A percentile compares a stretch with the other conserved stretches of the same genome.
Conservation (phyloP, 2,329 filamentous ascomycete genomes). For the Kalaharituber pfeilii region DNA sequence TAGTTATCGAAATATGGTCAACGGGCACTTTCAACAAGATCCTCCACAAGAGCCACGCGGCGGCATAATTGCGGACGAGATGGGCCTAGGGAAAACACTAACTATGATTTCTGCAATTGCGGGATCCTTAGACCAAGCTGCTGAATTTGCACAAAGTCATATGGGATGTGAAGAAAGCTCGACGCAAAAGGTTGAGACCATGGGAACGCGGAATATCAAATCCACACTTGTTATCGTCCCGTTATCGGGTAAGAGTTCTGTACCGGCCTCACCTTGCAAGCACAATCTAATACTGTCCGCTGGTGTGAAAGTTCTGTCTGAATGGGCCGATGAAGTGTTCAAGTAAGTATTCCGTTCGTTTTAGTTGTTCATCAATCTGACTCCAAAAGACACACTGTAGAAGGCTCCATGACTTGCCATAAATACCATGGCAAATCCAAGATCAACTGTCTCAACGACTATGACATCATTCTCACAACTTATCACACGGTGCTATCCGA, state of each 20-base stretch:
- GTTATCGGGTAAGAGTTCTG: constrained; percentile 10
- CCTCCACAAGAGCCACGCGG: constrained; percentile 11
- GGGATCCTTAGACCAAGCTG: neutral
- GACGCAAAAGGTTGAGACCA: no score
- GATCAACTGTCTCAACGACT: no score
- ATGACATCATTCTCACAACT: constrained; percentile 25
- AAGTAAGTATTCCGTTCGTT: neutral
- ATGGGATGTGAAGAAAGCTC: neutral
- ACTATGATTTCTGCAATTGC: constrained; percentile 23
- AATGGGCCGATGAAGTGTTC: neutral
- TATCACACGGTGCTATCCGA: constrained; percentile 25
- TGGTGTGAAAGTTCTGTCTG: neutral
- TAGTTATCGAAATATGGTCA: neutral
- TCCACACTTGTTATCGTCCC: constrained; percentile 22
- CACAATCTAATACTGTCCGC: neutral
- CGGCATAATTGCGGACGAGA: constrained; percentile 27
- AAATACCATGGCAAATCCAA: constrained; percentile 19
- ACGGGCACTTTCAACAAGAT: neutral
- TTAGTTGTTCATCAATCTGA: neutral
- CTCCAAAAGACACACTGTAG: constrained; percentile 17
- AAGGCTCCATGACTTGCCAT: constrained; percentile 9
- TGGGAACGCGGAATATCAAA: no score
- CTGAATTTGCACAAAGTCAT: neutral
- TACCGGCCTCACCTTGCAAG: neutral
- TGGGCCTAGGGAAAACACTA: constrained; percentile 27